Conservation (phyloP, 2,329 filamentous ascomycete species). For the Trichoderma sp. region DNA sequence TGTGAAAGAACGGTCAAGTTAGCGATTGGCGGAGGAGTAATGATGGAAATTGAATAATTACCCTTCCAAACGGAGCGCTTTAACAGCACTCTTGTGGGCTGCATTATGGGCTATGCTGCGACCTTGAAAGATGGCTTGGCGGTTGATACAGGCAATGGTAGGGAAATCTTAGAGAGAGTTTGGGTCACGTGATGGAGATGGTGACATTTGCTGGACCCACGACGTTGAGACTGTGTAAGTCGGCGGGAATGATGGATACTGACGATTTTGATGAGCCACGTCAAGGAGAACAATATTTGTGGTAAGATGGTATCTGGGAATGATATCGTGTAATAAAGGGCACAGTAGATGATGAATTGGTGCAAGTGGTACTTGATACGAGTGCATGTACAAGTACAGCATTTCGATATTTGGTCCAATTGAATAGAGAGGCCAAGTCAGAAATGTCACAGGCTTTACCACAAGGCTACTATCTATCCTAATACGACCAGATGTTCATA, state of each 20-base stretch:
- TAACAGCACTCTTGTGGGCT: slow-evolving; percentile 66
- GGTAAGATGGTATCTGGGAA: not conserved
- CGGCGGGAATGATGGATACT: not conserved
- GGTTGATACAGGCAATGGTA: not conserved
- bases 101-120: slow-evolving; percentile 52
- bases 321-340: not conserved
- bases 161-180: slow-evolving; percentile 23
- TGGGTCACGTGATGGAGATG: slow-evolving; percentile 16
- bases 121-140: not conserved
- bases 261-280: not conserved
- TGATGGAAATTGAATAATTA: slow-evolving; percentile 40
- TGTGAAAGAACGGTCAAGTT: slow-evolving; percentile 34
- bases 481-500: not conserved
- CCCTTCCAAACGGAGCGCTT: slow-evolving; percentile 89
- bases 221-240: not conserved
- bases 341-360: not conserved
- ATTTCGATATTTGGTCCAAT: not conserved
- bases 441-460: not conserved
- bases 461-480: not conserved
- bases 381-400: not conserved
- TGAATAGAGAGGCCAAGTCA: not conserved
- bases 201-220: slow-evolving; percentile 7
- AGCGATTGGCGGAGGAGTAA: not conserved
- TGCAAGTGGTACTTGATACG: no score
- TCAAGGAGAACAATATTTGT: not conserved